Conservation (phyloP, 2,329 filamentous ascomycete genomes). For the Fusarium foetens region DNA sequence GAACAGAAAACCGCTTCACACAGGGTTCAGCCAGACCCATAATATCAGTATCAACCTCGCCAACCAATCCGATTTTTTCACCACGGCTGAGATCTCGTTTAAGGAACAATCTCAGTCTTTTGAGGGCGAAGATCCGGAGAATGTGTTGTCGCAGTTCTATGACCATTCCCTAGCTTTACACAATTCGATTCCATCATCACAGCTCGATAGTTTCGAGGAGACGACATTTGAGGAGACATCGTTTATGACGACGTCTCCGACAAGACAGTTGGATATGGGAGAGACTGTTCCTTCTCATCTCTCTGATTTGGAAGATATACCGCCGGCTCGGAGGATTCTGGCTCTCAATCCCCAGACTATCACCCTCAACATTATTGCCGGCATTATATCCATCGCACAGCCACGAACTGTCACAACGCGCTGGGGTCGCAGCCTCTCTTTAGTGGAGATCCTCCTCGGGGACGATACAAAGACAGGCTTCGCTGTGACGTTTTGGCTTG, state of each 20-base stretch:
- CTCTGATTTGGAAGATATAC: slow-evolving; percentile 74
- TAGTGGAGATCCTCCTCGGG: slow-evolving; percentile 82
- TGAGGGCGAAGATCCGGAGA: slow-evolving; percentile 49
- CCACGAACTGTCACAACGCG: slow-evolving; percentile 75
- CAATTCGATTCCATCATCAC: slow-evolving; percentile 71
- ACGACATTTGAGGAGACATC: slow-evolving; percentile 47
- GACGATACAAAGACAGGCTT: slow-evolving; percentile 88
- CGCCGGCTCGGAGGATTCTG: slow-evolving; percentile 71
- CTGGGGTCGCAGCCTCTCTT: slow-evolving; percentile 68
- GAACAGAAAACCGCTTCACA: slow-evolving; percentile 56
- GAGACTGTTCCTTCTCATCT: slow-evolving; percentile 48
- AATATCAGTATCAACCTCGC: slow-evolving; percentile 49
- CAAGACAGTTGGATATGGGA: slow-evolving; percentile 38
- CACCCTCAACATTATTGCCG: slow-evolving; percentile 83
- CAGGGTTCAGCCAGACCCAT: slow-evolving; percentile 64
- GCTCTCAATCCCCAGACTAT: slow-evolving; percentile 81
- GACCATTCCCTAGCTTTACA: slow-evolving; percentile 81
- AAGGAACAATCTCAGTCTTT: slow-evolving; percentile 36
- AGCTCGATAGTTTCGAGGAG: slow-evolving; percentile 55
- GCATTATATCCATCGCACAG: slow-evolving; percentile 76
- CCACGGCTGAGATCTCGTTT: slow-evolving; percentile 54
- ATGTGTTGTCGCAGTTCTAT: slow-evolving; percentile 72
- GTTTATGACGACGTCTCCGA: slow-evolving; percentile 52
- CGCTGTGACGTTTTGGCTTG: slow-evolving; percentile 85
- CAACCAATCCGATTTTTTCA: slow-evolving; percentile 59